These are phyloP conservation scores for Beauveria sp. DNA, from an alignment of 2,329 filamentous ascomycete genomes.

Conservation along the genomic window DNA sequence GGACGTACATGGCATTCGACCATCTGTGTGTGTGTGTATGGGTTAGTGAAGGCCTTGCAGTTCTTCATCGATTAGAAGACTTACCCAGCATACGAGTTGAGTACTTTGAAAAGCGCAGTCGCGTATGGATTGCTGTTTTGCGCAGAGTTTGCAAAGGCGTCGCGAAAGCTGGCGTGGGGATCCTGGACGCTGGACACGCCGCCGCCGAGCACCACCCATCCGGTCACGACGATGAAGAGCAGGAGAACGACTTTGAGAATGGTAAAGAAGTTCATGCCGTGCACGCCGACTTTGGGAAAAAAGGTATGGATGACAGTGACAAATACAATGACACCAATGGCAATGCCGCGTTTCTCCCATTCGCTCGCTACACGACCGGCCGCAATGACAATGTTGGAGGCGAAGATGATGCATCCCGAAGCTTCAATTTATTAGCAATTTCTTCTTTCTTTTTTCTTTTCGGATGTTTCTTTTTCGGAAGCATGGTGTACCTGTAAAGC, in stretches of 20 bases:
- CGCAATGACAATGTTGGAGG: slow-evolving; percentile 14
- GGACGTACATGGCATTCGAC: slow-evolving; percentile 15
- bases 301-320: slow-evolving; percentile 15
- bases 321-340: slow-evolving; percentile 13
- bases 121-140: slow-evolving; percentile 13
- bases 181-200: slow-evolving; percentile 12
- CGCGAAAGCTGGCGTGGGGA: slow-evolving; percentile 14
- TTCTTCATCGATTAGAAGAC: too few relatives aligned
- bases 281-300: slow-evolving; percentile 14
- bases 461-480: too few relatives aligned
- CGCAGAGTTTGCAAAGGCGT: slow-evolving; percentile 13
- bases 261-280: slow-evolving; percentile 16
- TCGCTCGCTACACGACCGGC: slow-evolving; percentile 12
- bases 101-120: slow-evolving; percentile 14
- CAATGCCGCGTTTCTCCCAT: slow-evolving; percentile 15
- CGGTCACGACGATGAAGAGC: slow-evolving; percentile 14
- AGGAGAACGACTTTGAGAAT: slow-evolving; percentile 13
- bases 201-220: slow-evolving; percentile 15
- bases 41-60: too few relatives aligned
- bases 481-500: slow-evolving; percentile 12
- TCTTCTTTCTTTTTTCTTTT: too few relatives aligned
- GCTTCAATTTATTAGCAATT: not conserved
- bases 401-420: slow-evolving; percentile 15
- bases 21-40: slow-evolving; percentile 1
- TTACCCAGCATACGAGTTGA: slow-evolving; percentile 15